Conservation (phyloP, 495 filamentous ascomycete genomes). For the Talaromyces borbonicus region DNA sequence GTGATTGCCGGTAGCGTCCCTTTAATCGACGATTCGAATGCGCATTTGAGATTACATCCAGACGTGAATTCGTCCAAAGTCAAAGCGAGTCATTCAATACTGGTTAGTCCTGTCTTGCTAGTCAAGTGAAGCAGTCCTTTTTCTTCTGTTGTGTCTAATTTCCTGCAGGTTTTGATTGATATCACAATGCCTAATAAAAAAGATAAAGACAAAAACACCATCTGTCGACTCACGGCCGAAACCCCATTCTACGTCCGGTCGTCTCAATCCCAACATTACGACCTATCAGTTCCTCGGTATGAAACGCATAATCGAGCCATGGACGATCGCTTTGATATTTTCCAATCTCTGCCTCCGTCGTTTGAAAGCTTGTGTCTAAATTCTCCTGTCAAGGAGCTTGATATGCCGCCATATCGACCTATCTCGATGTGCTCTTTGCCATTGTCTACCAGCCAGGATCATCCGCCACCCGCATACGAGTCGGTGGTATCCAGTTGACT, state of each 20-base stretch:
- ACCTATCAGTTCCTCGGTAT: constrained; percentile 1
- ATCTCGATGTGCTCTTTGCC: background rate
- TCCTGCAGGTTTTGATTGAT: constrained; percentile 2
- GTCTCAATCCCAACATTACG: background rate
- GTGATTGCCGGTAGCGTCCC: background rate
- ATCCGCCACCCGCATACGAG: constrained; percentile 5
- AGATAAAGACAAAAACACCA: background rate
- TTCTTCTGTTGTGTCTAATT: background rate
- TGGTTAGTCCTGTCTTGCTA: background rate
- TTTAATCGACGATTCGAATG: background rate
- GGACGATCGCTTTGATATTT: background rate
- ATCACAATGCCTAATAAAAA: constrained; percentile 2
- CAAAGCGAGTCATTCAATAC: background rate
- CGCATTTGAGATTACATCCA: constrained; percentile 1
- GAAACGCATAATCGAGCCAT: background rate
- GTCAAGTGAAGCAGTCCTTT: background rate
- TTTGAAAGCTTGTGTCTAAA: background rate
- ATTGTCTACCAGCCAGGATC: background rate
- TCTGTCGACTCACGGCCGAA: constrained; percentile 7
- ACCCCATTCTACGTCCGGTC: constrained; percentile 2
- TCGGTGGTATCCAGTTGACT: background rate
- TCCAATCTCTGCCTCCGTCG: background rate
- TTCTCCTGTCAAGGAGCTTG: background rate
- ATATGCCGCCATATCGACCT: background rate
- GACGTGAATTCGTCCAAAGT: constrained; percentile 3